phyloP scores from a whole-genome alignment of 371 early-diverging fungal species.

The Apophysomyces ossiformis region DNA sequence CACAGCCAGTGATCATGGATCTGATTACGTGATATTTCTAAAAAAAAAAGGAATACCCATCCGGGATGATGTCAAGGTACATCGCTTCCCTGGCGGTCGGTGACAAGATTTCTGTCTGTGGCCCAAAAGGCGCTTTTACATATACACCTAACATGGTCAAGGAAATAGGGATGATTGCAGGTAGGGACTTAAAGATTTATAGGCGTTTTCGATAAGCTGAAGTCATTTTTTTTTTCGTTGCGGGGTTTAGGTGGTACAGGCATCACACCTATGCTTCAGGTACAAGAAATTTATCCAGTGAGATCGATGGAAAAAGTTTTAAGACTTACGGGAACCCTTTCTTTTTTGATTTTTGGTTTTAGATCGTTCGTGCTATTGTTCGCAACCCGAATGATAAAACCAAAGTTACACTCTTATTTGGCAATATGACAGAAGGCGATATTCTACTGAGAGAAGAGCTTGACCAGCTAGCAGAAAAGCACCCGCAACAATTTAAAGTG shows the following conservation, averaged over 20 bases:
- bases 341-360: neutral
- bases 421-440: slow-evolving; percentile 81
- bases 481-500: slow-evolving; percentile 77
- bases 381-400: slow-evolving; percentile 79
- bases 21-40: no score
- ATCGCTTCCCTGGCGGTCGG: slow-evolving; percentile 71
- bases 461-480: slow-evolving; percentile 64
- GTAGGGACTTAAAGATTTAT: slow-evolving; percentile 26
- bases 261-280: slow-evolving; percentile 92
- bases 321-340: no score
- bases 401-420: slow-evolving; percentile 75
- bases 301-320: no score
- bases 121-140: slow-evolving; percentile 89
- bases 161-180: slow-evolving; percentile 90
- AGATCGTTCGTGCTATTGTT: slow-evolving; percentile 72
- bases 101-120: slow-evolving; percentile 74
- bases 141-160: slow-evolving; percentile 81
- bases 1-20: no score
- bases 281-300: slow-evolving; percentile 22
- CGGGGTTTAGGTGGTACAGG: slow-evolving; percentile 70
- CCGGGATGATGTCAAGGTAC: slow-evolving; percentile 76
- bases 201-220: neutral
- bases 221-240: slow-evolving; percentile 8
- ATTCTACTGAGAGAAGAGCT: slow-evolving; percentile 82
- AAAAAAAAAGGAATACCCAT: slow-evolving; percentile 70